These are phyloP conservation scores for Solanum aculeatissimum DNA, from an alignment of 305 asterid genomes.

Conservation along the genomic window DNA sequence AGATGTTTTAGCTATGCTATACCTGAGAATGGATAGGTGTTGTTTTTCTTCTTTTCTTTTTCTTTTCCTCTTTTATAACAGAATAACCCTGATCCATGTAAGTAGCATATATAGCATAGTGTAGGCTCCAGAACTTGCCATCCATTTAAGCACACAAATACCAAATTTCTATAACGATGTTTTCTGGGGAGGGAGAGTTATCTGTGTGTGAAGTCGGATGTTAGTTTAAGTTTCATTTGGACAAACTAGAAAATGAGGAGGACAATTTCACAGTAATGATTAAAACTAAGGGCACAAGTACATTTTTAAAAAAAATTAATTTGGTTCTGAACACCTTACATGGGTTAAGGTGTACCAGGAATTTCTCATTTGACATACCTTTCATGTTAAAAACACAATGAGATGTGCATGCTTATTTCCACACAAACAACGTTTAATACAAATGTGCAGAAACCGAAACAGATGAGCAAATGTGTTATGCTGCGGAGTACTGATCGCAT, in stretches of 20 bases:
- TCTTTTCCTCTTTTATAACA: background rate
- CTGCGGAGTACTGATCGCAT: background rate
- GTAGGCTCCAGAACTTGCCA: background rate
- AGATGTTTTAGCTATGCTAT: slow-evolving; percentile 54
- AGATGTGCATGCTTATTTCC: background rate
- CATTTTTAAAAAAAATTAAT: background rate
- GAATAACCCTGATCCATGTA: background rate
- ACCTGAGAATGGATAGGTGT: slow-evolving; percentile 16
- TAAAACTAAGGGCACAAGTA: too few relatives aligned
- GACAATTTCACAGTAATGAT: background rate
- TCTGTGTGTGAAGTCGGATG: background rate
- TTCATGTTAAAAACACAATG: background rate
- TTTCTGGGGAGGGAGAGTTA: background rate
- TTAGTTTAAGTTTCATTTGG: background rate
- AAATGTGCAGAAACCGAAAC: background rate
- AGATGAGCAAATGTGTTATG: background rate
- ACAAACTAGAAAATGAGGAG: too few relatives aligned
- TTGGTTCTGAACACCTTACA: background rate
- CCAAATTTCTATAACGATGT: background rate
- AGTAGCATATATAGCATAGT: background rate
- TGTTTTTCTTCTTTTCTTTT: background rate
- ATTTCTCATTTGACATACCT: background rate
- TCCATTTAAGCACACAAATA: background rate
- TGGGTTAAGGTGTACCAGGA: background rate
- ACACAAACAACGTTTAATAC: background rate